Base-by-base conservation (phyloP, 2,329 filamentous ascomycete species). In the Trichoderma harzianum region DNA sequence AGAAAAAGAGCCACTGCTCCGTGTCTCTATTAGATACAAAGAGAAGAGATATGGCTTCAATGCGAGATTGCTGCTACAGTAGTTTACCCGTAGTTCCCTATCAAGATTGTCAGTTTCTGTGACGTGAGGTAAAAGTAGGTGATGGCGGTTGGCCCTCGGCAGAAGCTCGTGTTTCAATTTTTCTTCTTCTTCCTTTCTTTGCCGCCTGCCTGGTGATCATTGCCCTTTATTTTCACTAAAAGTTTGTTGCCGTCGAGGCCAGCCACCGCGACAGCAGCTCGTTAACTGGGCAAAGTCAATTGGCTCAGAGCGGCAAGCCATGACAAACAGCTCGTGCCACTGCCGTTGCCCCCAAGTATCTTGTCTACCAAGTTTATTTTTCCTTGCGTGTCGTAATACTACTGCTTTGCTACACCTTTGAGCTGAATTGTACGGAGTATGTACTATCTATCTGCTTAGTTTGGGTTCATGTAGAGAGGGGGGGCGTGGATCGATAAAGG, bases 321-420 rank as follows among this genome's bases (percentile, higher is more conserved):
- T 58, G 65, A 16, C 53, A 43, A 32, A 68, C 55, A 60, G 51
- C 65, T 28, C 14, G 66, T 69, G 66, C 66, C 66, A 57, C 55
- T 61, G 66, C 66, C 66, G 66, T 69, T 57, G 66, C 55, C 66
- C 43, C 66, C 58, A 39, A 62, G 65, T 60, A 30, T 47, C n/a
- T 51, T 21, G 5, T 64, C 18, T 16, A n/a, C 39, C 62, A 10
- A 21, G 12, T 53, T 30, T 67, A 51, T 28, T 24, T n/a, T 12
- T 18, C 11, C 47, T 32, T 47, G 24, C 34, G 26, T 53, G 21
- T 55, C 63, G 43, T 64, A 32, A 32, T 39, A 8, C 3, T 39
- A 4, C 36, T 39, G 34, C 34, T 39, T 43, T 43, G 14, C 34
- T 58, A 32, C 55, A n/a, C 12, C 18, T 30, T 30, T 58, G 55